phyloP scores from a whole-genome alignment of 2,329 filamentous ascomycete species.

The Aspergillus calidoustus region DNA sequence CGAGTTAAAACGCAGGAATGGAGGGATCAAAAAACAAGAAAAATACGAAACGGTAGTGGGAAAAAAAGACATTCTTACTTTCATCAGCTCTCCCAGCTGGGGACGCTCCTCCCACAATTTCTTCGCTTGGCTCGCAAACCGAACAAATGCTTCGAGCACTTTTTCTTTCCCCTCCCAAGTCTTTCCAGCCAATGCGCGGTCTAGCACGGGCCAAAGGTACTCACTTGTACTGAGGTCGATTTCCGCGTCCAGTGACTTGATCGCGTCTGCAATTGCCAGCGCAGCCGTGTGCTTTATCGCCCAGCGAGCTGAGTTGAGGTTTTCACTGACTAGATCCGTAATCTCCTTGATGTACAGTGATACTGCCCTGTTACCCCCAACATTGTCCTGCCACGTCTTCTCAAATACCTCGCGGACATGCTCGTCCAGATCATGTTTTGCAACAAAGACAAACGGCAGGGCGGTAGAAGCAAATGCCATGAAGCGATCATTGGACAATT shows the following conservation, averaged over 20 bases:
- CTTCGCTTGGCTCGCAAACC: conserved; percentile 71
- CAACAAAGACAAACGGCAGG: conserved; percentile 86
- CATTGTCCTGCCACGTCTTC: conserved; percentile 88
- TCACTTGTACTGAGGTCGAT: conserved; percentile 63
- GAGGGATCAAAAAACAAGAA: background rate
- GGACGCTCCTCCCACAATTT: conserved; percentile 61
- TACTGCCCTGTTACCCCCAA: conserved; percentile 80
- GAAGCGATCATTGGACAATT: conserved; percentile 88
- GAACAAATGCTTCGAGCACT: conserved; percentile 77
- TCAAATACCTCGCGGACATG: conserved; percentile 79
- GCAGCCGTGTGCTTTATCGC: conserved; percentile 86
- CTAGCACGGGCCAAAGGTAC: conserved; percentile 79
- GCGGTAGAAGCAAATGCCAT: conserved; percentile 73
- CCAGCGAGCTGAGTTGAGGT: conserved; percentile 84
- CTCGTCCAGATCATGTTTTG: conserved; percentile 81
- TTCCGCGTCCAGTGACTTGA: conserved; percentile 65
- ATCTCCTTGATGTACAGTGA: conserved; percentile 86
- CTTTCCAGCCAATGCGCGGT: conserved; percentile 82
- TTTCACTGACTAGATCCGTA: conserved; percentile 65
- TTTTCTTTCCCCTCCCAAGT: conserved; percentile 92
- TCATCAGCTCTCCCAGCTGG: conserved; percentile 69
- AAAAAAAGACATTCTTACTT: conserved; percentile 51
- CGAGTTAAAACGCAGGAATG: conserved; percentile 2
- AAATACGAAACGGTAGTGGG: background rate
- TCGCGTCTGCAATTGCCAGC: conserved; percentile 75